Conservation (phyloP, 1,284 basidiomycete genomes). For the Neotropicomus parvogracilis region DNA sequence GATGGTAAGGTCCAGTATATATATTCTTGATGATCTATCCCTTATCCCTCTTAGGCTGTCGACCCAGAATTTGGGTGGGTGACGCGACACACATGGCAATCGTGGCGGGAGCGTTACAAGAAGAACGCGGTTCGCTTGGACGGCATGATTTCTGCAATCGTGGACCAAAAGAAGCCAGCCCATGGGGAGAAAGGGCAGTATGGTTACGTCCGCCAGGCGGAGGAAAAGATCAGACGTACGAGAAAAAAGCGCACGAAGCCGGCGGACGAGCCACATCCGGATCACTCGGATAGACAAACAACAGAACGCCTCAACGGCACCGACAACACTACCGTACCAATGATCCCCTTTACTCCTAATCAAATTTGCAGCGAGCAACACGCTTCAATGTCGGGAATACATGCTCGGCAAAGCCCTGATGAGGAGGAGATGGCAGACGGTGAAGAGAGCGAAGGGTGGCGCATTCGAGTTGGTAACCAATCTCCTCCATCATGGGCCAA, state of each 20-base stretch:
- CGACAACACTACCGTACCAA: slow-evolving; percentile 15
- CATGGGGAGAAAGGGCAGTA: slow-evolving; percentile 73
- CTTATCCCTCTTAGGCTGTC: slow-evolving; percentile 34
- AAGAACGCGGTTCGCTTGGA: slow-evolving; percentile 70
- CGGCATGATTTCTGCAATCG: slow-evolving; percentile 55
- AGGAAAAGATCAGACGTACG: slow-evolving; percentile 57
- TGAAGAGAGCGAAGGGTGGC: slow-evolving; percentile 62
- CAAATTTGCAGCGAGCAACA: slow-evolving; percentile 19
- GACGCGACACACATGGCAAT: slow-evolving; percentile 79
- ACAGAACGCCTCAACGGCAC: slow-evolving; percentile 23
- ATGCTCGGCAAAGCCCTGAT: slow-evolving; percentile 35
- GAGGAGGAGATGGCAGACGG: slow-evolving; percentile 58
- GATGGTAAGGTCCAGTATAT: slow-evolving; percentile 36
- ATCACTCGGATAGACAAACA: slow-evolving; percentile 25
- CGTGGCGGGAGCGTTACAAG: slow-evolving; percentile 82
- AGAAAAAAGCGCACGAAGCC: slow-evolving; percentile 47
- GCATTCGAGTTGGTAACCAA: slow-evolving; percentile 55
- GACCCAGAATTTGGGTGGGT: slow-evolving; percentile 76
- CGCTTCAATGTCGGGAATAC: slow-evolving; percentile 15
- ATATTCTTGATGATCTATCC: neutral
- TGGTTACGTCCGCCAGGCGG: slow-evolving; percentile 67
- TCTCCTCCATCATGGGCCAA: slow-evolving; percentile 69
- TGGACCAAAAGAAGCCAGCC: slow-evolving; percentile 60
- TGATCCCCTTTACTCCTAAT: slow-evolving; percentile 27
- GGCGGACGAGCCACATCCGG: slow-evolving; percentile 23